Evolutionary conservation across 1,284 basidiomycete genomes (phyloP).

Genomic region (Ganoderma multipileum): DNA sequence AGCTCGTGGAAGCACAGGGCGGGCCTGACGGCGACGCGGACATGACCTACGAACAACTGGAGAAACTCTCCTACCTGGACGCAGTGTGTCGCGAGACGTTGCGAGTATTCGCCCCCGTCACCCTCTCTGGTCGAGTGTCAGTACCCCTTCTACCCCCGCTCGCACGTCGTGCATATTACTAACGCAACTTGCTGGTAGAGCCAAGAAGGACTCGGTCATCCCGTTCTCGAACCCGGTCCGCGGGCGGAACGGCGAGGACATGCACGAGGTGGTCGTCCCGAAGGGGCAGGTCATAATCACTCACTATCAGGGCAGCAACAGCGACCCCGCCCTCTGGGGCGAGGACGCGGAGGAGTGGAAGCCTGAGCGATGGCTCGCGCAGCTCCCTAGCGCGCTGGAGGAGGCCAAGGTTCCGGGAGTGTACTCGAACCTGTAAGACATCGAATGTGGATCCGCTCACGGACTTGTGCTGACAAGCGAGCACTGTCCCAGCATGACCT

Average conservation of each 20-base stretch:
- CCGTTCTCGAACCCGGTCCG: constrained; percentile 8
- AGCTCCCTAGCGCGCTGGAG: neutral
- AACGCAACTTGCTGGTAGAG: neutral
- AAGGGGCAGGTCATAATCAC: neutral
- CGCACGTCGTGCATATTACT: neutral
- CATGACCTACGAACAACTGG: constrained; percentile 10
- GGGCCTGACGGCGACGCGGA: constrained; percentile 33
- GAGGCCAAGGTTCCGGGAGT: constrained; percentile 10
- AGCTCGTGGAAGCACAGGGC: constrained; percentile 3
- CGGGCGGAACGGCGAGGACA: neutral
- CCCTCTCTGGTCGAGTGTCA: neutral
- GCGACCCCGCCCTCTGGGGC: constrained; percentile 2
- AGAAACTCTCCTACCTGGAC: constrained; percentile 55
- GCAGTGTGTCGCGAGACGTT: constrained; percentile 40
- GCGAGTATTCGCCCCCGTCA: constrained; percentile 53
- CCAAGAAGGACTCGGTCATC: constrained; percentile 2
- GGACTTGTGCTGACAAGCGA: neutral
- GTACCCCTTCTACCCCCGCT: neutral
- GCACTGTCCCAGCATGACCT: neutral
- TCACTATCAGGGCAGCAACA: constrained; percentile 8
- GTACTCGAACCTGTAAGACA: constrained; percentile 8
- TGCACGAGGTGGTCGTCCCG: constrained; percentile 5
- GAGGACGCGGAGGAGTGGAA: constrained; percentile 10
- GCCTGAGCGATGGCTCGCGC: constrained; percentile 16
- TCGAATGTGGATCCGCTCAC: too few relatives aligned